A percentile compares a stretch with the other conserved stretches of the same genome.
These are phyloP conservation scores for Prinsepia uniflora DNA, from an alignment of 306 rosid genomes.

Conservation along the genomic window DNA sequence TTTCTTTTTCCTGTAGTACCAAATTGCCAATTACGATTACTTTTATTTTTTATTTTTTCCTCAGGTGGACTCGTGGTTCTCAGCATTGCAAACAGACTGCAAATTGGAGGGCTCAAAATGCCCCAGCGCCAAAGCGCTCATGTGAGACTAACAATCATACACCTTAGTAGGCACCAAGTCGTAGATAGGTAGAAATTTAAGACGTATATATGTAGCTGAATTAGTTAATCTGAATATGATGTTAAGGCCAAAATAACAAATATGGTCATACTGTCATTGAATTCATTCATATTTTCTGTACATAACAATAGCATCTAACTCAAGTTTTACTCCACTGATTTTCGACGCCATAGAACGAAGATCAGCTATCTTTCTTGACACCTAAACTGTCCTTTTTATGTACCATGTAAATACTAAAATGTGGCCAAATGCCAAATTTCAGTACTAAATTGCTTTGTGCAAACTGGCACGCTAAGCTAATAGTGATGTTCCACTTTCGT, in stretches of 20 bases:
- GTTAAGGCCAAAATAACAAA: no score
- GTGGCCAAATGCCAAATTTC: background rate
- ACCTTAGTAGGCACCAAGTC: slow-evolving; percentile 21
- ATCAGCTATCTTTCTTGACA: no score
- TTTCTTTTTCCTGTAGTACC: background rate
- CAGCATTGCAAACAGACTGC: slow-evolving; percentile 51
- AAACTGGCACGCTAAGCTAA: slow-evolving; percentile 1
- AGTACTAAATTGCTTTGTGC: background rate
- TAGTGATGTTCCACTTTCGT: no score
- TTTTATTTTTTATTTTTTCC: slow-evolving; percentile 9
- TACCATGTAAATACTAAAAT: no score
- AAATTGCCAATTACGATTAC: background rate
- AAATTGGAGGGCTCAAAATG: slow-evolving; percentile 40
- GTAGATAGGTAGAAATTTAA: slow-evolving; percentile 29
- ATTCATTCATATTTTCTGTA: slow-evolving; percentile 12
- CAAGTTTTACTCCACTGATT: slow-evolving; percentile 3
- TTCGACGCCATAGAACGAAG: background rate
- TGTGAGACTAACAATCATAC: slow-evolving; percentile 20
- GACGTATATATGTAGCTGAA: slow-evolving; percentile 5
- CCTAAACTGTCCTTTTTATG: no score
- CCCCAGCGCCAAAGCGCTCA: slow-evolving; percentile 27
- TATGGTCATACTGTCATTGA: background rate
- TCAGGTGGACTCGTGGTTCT: slow-evolving; percentile 79
- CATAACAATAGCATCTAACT: slow-evolving; percentile 3
- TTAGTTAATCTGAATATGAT: slow-evolving; percentile 1